Base-by-base conservation (phyloP, 352 stramenopile genomes). In the Stephanocyclus meneghinianus region DNA sequence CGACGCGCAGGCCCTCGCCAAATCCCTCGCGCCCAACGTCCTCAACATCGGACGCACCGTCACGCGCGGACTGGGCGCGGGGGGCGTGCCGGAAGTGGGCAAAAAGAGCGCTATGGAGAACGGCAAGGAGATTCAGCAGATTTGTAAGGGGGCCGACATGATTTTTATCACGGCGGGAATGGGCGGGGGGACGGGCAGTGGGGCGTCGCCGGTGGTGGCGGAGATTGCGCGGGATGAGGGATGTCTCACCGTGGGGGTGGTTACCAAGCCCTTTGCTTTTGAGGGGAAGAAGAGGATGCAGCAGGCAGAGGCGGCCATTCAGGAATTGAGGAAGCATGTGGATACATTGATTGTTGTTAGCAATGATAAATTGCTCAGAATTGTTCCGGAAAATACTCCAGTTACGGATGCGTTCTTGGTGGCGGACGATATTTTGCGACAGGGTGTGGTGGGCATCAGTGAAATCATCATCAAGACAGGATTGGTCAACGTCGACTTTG, bases 401-500 rank as follows among this genome's bases (percentile, higher is more conserved):
- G 71, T 95, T 26, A 83, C 92, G 66, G 65, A 80, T 45, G 86
- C 91, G 2, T 95, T 95, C 77, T 67, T 82, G 8, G 91, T 95
- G 16, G 90, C 91, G 8, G 91, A 95, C 81, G 91, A 95, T 74
- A 94, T 95, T 32, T 79, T 95, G 30, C 64, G 91, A 62, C 91
- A 95, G 80, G 92, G 91, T 45, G 91, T 95, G 16, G 87, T 95
- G 42, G 91, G 91, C 21, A 95, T 95, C 69, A 91, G 81, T 2
- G 91, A 95, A 29, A 95, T 95, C 74, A 95, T 95, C 76, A 81
- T 95, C 10, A 95, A 94, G 51, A 94, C 95, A 6, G 95, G 95
- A 48, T 81, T 98, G 29, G 97, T 98, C 75, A 98, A 98, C 79
- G 85, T 98, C 30, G 95, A 98, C 85, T 98, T 98, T 85, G 95